Conservation (phyloP, 2,329 filamentous ascomycete genomes). For the Colletotrichum navitas region DNA sequence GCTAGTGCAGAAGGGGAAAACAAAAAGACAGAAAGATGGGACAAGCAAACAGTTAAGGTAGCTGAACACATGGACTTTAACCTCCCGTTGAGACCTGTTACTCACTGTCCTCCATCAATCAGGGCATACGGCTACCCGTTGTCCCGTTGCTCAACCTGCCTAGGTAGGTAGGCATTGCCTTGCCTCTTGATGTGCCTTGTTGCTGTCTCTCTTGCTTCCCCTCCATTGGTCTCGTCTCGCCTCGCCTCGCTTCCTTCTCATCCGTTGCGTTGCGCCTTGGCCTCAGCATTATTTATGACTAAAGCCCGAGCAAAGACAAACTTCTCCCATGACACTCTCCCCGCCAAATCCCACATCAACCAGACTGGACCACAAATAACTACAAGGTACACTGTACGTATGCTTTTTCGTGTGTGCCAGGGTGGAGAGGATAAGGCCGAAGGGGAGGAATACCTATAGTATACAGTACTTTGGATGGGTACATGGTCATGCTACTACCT, state of each 20-base stretch:
- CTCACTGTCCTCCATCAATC: neutral
- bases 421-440: neutral
- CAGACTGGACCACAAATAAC: slow-evolving; percentile 6
- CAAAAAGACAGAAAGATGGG: neutral
- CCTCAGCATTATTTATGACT: slow-evolving; percentile 29
- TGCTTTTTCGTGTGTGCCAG: neutral
- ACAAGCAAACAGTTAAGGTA: neutral
- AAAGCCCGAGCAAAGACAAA: slow-evolving; percentile 24
- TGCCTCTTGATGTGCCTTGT: neutral
- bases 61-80: neutral
- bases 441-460: neutral
- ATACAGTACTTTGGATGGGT: neutral
- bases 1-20: neutral
- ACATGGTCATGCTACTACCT: neutral
- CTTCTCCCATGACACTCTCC: slow-evolving; percentile 13
- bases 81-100: neutral
- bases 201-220: neutral
- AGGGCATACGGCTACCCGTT: neutral
- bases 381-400: slow-evolving; percentile 4
- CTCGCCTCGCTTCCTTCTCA: slow-evolving; percentile 12
- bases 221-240: slow-evolving; percentile 2
- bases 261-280: slow-evolving; percentile 25
- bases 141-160: no score
- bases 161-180: neutral
- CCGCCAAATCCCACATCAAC: slow-evolving; percentile 18